Conservation (phyloP, 805 yeast species). For the Tetrapisispora arboricola region DNA sequence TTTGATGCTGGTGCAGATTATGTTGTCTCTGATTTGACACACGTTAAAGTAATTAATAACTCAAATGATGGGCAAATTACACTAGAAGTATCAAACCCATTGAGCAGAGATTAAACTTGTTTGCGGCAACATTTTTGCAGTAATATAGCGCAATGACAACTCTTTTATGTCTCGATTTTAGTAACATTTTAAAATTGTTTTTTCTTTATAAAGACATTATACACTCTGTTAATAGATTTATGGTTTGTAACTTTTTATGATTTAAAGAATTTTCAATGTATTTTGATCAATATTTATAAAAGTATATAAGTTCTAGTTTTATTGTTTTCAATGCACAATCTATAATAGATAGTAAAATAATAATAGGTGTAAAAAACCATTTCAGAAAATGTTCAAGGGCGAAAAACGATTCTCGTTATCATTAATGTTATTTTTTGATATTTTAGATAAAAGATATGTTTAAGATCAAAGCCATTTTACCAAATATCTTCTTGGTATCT, state of each 20-base stretch:
- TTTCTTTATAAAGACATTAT: no score
- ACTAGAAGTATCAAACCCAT: constrained; percentile 10
- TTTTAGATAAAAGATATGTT: background rate
- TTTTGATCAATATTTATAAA: background rate
- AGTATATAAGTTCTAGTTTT: background rate
- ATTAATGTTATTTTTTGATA: no score
- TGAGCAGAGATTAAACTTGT: constrained; percentile 4
- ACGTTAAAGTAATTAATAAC: constrained; percentile 9
- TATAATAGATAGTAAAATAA: background rate
- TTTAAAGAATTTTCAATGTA: no score
- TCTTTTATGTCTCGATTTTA: no score
- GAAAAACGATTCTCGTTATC: no score
- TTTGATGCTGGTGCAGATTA: constrained; percentile 65
- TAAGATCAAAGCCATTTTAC: constrained; percentile 33
- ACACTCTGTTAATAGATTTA: no score
- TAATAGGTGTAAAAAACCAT: no score
- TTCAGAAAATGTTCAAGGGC: background rate
- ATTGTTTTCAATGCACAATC: constrained; percentile 1
- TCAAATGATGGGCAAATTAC: constrained; percentile 7
- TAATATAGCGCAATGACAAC: no score
- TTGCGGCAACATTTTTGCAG: no score
- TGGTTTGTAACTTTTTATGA: no score
- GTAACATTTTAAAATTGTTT: no score
- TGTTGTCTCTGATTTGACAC: constrained; percentile 53
- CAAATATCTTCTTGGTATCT: constrained; percentile 97